Percentiles rank a stretch among this genome's conserved stretches.
Conservation (phyloP, 352 stramenopile species). For the Pseudoperonospora humuli region DNA sequence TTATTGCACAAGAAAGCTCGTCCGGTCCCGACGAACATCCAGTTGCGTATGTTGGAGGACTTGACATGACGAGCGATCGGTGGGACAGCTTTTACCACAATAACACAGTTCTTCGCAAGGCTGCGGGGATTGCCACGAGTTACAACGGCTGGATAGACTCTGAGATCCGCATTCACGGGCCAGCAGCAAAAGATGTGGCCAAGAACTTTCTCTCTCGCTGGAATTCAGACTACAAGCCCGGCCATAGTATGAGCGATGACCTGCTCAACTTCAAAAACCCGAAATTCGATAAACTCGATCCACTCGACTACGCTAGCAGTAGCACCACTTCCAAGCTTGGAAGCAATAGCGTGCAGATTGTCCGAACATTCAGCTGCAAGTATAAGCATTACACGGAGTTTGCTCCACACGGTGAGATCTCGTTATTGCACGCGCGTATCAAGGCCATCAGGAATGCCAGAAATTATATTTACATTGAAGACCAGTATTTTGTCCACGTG, state of each 20-base stretch:
- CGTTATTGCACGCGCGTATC: constrained; percentile 34
- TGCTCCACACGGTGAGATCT: constrained; percentile 39
- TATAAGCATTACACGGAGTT: constrained; percentile 45
- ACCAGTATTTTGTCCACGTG: constrained; percentile 34
- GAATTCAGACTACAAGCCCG: constrained; percentile 32
- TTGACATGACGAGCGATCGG: constrained; percentile 44
- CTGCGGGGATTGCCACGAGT: constrained; percentile 16
- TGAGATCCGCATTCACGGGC: constrained; percentile 34
- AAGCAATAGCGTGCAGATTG: constrained; percentile 39
- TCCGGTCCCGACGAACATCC: constrained; percentile 8
- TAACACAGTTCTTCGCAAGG: constrained; percentile 25
- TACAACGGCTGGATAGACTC: constrained; percentile 53
- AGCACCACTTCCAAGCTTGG: constrained; percentile 7
- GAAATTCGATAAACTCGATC: constrained; percentile 9
- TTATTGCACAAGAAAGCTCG: constrained; percentile 13
- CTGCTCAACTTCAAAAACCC: constrained; percentile 42
- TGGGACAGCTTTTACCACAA: constrained; percentile 54
- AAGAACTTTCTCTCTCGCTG: constrained; percentile 48
- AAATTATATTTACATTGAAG: constrained; percentile 28
- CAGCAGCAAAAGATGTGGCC: constrained; percentile 38
- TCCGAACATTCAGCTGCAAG: constrained; percentile 51
- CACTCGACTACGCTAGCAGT: constrained; percentile 8
- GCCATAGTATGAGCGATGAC: constrained; percentile 22
- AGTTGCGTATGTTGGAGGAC: constrained; percentile 42
- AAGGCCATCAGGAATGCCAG: constrained; percentile 37